Evolutionary conservation across 306 rosid genomes (phyloP).

Genomic region (Vigna trinervia): DNA sequence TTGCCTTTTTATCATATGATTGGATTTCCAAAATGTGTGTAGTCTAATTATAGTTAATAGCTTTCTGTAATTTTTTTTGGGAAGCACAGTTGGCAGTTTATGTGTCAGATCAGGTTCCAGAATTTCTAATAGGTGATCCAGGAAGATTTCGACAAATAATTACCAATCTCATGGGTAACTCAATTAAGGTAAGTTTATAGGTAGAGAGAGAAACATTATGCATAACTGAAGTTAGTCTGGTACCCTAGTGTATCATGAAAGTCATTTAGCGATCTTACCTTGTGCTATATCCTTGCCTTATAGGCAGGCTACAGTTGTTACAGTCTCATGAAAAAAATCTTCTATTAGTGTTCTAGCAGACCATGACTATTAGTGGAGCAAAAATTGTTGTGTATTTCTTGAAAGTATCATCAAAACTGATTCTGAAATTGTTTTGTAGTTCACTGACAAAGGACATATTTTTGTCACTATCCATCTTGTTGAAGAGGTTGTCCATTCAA

Average conservation of each 20-base stretch:
- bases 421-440: conserved; percentile 62
- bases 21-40: conserved; percentile 25
- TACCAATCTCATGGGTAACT: conserved; percentile 89
- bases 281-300: background rate
- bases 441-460: conserved; percentile 96
- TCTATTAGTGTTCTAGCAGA: conserved; percentile 19
- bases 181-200: conserved; percentile 68
- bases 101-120: conserved; percentile 85
- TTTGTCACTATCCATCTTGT: conserved; percentile 88
- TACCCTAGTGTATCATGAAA: conserved; percentile 15
- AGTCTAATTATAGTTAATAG: conserved; percentile 41
- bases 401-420: conserved; percentile 39
- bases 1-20: background rate
- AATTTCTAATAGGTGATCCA: conserved; percentile 81
- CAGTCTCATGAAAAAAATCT: background rate
- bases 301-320: conserved; percentile 16
- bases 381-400: conserved; percentile 9
- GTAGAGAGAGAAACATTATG: background rate
- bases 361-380: conserved; percentile 7
- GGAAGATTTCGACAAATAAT: conserved; percentile 91
- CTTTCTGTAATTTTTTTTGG: conserved; percentile 44
- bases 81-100: conserved; percentile 76
- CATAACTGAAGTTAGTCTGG: conserved; percentile 14
- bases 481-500: conserved; percentile 74
- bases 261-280: background rate